phyloP scores from a whole-genome alignment of 2,329 filamentous ascomycete genomes.

The Alternaria tenuissima region DNA sequence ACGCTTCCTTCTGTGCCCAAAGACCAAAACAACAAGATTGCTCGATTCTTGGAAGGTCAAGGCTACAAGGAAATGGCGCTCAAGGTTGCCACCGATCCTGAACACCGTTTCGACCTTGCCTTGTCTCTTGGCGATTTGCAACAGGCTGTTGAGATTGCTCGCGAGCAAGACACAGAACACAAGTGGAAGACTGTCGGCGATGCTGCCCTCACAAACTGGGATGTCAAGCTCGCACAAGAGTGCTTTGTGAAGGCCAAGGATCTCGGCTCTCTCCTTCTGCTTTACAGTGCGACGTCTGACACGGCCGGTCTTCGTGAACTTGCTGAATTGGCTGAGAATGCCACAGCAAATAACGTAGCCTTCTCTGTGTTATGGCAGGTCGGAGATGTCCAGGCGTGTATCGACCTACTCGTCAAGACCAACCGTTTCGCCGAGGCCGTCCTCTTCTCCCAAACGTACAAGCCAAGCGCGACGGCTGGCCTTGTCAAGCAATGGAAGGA shows the following conservation, averaged over 20 bases:
- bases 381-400: constrained; percentile 81
- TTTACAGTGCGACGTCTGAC: constrained; percentile 88
- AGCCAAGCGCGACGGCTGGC: constrained; percentile 75
- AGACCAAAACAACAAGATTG: constrained; percentile 98
- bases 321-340: constrained; percentile 75
- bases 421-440: constrained; percentile 84
- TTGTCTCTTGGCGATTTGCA: constrained; percentile 83
- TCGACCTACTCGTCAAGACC: constrained; percentile 80
- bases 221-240: constrained; percentile 86
- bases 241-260: constrained; percentile 94
- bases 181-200: constrained; percentile 99
- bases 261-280: constrained; percentile 83
- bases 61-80: constrained; percentile 95
- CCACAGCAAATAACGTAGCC: constrained; percentile 87
- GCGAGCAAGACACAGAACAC: constrained; percentile 86
- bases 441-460: constrained; percentile 94
- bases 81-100: constrained; percentile 90
- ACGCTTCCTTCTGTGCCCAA: constrained; percentile 82
- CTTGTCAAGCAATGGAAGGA: constrained; percentile 84
- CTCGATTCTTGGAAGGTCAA: constrained; percentile 95
- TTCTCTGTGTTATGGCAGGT: constrained; percentile 91
- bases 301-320: constrained; percentile 75
- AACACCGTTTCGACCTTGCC: constrained; percentile 96
- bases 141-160: constrained; percentile 84
- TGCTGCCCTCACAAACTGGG: constrained; percentile 84